These are phyloP conservation scores for Penicillium nordicum DNA, from an alignment of 2,329 filamentous ascomycete species.

Conservation along the genomic window DNA sequence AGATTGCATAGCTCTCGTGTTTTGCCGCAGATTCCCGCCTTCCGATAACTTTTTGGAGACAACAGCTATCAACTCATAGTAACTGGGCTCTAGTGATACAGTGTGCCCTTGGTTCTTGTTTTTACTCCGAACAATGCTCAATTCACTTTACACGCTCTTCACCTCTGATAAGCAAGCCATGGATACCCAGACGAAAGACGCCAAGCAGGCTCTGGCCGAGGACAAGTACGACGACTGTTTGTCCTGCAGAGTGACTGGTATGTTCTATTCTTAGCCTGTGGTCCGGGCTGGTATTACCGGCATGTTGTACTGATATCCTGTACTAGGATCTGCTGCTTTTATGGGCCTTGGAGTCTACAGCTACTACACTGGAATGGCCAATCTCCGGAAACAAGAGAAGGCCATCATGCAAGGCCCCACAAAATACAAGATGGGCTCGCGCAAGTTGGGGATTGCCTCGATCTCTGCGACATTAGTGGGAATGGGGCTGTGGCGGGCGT, in stretches of 20 bases:
- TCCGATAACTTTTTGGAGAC: slow-evolving; percentile 13
- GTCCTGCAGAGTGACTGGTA: slow-evolving; percentile 69
- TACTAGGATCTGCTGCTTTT: slow-evolving; percentile 68
- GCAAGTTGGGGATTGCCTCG: slow-evolving; percentile 62
- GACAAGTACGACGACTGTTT: slow-evolving; percentile 60
- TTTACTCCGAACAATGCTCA: background rate
- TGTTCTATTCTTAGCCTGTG: background rate
- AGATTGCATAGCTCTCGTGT: slow-evolving; percentile 24
- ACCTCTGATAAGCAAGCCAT: slow-evolving; percentile 49
- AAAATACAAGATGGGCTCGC: slow-evolving; percentile 68
- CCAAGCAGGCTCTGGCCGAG: slow-evolving; percentile 53
- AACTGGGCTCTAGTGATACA: background rate
- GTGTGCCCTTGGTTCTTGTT: background rate
- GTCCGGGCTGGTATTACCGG: background rate
- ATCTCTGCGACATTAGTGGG: slow-evolving; percentile 67
- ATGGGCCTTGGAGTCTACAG: slow-evolving; percentile 73
- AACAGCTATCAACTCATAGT: background rate
- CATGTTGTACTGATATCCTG: slow-evolving; percentile 6
- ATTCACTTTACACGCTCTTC: slow-evolving; percentile 35
- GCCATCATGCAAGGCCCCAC: slow-evolving; percentile 65
- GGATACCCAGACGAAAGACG: slow-evolving; percentile 55
- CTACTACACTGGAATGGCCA: slow-evolving; percentile 69
- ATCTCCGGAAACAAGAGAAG: slow-evolving; percentile 62
- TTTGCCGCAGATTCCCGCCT: slow-evolving; percentile 37
- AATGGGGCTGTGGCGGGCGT: slow-evolving; percentile 66